These are phyloP conservation scores for Fusarium tricinctum DNA, from an alignment of 2,329 filamentous ascomycete genomes.

Conservation along the genomic window DNA sequence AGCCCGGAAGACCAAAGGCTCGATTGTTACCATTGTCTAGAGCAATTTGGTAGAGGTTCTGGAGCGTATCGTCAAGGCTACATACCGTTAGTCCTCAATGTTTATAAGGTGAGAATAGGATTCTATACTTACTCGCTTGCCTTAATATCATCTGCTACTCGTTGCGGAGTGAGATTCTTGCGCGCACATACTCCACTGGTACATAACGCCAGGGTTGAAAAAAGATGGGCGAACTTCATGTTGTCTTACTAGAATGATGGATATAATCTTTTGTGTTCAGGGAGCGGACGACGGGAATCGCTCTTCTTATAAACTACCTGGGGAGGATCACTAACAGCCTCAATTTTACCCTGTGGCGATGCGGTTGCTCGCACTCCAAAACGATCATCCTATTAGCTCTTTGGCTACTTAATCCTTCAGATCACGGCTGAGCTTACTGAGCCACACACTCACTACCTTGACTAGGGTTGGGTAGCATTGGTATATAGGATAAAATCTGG, in stretches of 20 bases:
- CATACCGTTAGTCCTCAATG: not conserved
- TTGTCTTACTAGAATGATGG: not conserved
- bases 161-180: constrained; percentile 24
- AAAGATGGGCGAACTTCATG: constrained; percentile 15
- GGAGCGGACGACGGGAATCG: not conserved
- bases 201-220: constrained; percentile 2
- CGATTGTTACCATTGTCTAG: constrained; percentile 24
- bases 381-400: not conserved
- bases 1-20: constrained; percentile 31
- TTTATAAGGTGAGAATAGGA: fast-evolving
- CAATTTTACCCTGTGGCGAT: not conserved
- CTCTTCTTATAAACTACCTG: not conserved
- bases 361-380: not conserved
- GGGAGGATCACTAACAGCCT: not conserved
- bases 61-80: constrained; percentile 14
- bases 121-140: constrained; percentile 10
- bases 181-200: not conserved
- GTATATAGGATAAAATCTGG: not conserved
- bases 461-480: not conserved
- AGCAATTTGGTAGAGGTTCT: constrained; percentile 23
- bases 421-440: not conserved
- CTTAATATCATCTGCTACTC: constrained; percentile 24
- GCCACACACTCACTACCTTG: not conserved
- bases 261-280: too few relatives aligned
- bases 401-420: not conserved